Percentiles rank a stretch among this genome's conserved stretches.
Evolutionary conservation across 108 stramenopile species (phyloP).

Genomic region (Cylindrotheca fusiformis): DNA sequence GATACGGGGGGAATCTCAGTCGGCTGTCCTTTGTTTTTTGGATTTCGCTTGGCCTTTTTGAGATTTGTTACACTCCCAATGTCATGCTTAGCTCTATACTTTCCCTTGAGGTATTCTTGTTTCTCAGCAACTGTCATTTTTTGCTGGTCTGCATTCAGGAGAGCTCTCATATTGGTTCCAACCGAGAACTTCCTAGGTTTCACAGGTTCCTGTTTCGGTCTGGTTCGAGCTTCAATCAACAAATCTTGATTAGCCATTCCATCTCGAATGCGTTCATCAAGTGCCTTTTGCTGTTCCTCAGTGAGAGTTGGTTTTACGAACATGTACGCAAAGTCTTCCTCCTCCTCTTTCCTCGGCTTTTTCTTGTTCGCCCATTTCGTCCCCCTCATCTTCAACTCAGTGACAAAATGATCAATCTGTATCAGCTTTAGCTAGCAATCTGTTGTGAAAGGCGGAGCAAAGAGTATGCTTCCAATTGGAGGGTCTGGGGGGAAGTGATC

Average conservation of each 20-base stretch:
- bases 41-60: conserved; percentile 1
- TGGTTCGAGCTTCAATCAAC: neutral
- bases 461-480: too few relatives aligned
- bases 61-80: neutral
- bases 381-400: too few relatives aligned
- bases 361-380: too few relatives aligned
- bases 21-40: neutral
- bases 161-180: neutral
- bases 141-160: neutral
- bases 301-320: neutral
- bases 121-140: neutral
- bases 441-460: too few relatives aligned
- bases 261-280: neutral
- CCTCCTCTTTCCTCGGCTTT: too few relatives aligned
- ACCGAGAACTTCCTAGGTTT: neutral
- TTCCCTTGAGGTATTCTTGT: neutral
- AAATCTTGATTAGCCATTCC: neutral
- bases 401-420: too few relatives aligned
- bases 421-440: too few relatives aligned
- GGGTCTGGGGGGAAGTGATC: too few relatives aligned
- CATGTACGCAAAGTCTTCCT: neutral
- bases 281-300: neutral
- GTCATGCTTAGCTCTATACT: neutral
- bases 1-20: neutral
- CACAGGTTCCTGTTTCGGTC: neutral